phyloP scores from a whole-genome alignment of 257 asterid genomes.

The Ehretia macrophylla region DNA sequence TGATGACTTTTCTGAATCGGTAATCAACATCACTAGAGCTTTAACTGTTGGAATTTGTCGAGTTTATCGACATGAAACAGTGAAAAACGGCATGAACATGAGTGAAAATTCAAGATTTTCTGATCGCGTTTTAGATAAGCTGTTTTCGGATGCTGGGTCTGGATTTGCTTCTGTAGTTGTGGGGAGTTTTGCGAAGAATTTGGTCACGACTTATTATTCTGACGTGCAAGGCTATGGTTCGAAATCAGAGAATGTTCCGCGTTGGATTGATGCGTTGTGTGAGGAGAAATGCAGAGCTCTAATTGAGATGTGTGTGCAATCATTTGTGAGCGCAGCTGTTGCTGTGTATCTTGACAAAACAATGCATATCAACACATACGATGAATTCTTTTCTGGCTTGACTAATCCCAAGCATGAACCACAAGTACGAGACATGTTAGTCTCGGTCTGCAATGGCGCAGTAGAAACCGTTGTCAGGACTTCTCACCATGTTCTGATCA shows the following conservation, averaged over 20 bases:
- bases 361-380: slow-evolving; percentile 43
- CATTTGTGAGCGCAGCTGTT: slow-evolving; percentile 62
- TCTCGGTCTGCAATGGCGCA: slow-evolving; percentile 51
- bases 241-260: slow-evolving; percentile 6
- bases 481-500: slow-evolving; percentile 38
- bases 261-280: slow-evolving; percentile 39
- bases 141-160: slow-evolving; percentile 56
- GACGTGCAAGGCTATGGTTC: slow-evolving; percentile 12
- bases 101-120: slow-evolving; percentile 17
- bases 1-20: slow-evolving; percentile 41
- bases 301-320: slow-evolving; percentile 40
- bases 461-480: slow-evolving; percentile 54
- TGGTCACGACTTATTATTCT: slow-evolving; percentile 42
- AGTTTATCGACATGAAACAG: slow-evolving; percentile 29
- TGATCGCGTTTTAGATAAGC: slow-evolving; percentile 36
- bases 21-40: slow-evolving; percentile 38
- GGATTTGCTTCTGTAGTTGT: slow-evolving; percentile 67
- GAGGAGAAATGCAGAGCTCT: slow-evolving; percentile 53
- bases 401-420: slow-evolving; percentile 65
- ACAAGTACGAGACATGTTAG: slow-evolving; percentile 44
- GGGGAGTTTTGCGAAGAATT: slow-evolving; percentile 60
- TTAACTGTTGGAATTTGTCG: slow-evolving; percentile 44
- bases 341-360: slow-evolving; percentile 62
- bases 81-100: not conserved
- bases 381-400: slow-evolving; percentile 57